Base-by-base conservation (phyloP, 2,329 filamentous ascomycete species). In the Plectosphaerella sp. region DNA sequence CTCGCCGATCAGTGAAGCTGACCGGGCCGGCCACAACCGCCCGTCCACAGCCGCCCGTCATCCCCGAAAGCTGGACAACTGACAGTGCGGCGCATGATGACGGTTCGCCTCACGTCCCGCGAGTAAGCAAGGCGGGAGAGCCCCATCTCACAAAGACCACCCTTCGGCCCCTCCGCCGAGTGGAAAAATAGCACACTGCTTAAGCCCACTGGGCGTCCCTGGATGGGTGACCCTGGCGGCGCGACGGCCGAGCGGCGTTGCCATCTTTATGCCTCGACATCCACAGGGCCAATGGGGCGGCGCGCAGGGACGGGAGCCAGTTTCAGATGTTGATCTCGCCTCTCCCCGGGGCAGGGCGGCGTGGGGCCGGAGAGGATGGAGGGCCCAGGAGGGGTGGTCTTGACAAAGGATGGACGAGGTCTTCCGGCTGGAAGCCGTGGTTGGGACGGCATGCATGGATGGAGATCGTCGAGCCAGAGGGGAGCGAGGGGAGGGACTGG, bases 241-340 rank as follows among this genome's bases (percentile, higher is more conserved):
- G 37, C 14, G 14, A 16, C 37, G 36, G 20, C 36, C 15, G 37
- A 28, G 36, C 35, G 18, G 22, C 36, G 18, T 49, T 49, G 15
- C 47, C 16, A 37, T 49, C 36, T 49, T 49, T 45, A 49, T 49
- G 48, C 48, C 39, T 28, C 39, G 39, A 39, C n/a, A 11, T 20
- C 36, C 10, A 35, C 10, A 11, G 37, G 43, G 25, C 48, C 48
- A 49, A 49, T 49, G 37, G 39, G n/a, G 24, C 22, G 15, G 14
- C 15, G 22, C 20, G 48, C n/a, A 20, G 39, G 6, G 48, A 43
- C 18, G 48, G 56, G 49, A 18, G 54, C 54, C 47, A 14, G 56
- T 58, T 58, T 58, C 56, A 58, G 54, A 41, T 56, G 56, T 56
- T 52, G 48, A 58, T 58, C 54, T 54, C n/a, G 42, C 20, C 36